Evolutionary conservation across 441 rosid genomes (phyloP), one percentile per base, ranked within the genome.

Genomic region (Gossypium davidsonii): DNA sequence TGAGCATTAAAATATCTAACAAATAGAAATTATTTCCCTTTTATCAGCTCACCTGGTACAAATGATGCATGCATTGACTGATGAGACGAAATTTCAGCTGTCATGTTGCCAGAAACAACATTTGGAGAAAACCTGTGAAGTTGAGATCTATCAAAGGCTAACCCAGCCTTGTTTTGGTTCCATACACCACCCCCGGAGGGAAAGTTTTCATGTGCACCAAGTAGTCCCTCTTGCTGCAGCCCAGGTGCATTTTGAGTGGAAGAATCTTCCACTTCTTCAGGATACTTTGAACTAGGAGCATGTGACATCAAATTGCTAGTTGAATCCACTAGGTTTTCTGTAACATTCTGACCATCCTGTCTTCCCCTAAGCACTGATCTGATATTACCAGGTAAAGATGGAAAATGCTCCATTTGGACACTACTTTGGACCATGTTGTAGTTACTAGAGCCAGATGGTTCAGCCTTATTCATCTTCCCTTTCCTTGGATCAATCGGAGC

Each of bases 391-490:
- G 76, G 70, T 49, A 77, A 73, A 72, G 82, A 71, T 64, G 79
- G 71, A 52, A 77, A 75, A 72, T 79, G 83, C 53, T 81, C 83
- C 79, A 79, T 73, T 71, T 81, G 91, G 70, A 83, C 80, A 67
- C 83, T 71, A 70, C 75, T 74, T 64, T 79, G 78, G 67, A 77
- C 75, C 71, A 75, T 61, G 74, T 64, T 78, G 67, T 82, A 85
- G 84, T 81, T 76, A 28, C 76, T 21, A 72, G 74, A 76, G 64
- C 85, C 93, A 73, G 87, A 65, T 31, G 84, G 76, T 31, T 93
- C 95, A 67, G 83, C 87, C 85, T 85, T 91, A 84, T 79, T 85
- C 77, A 84, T 68, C 82, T 90, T 93, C 59, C 90, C 90, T 76
- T 84, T 85, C 79, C 92, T 81, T 67, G 77, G 81, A 76, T 83